Evolutionary conservation across 441 rosid genomes (phyloP).

Genomic region (Populus hybrid): DNA sequence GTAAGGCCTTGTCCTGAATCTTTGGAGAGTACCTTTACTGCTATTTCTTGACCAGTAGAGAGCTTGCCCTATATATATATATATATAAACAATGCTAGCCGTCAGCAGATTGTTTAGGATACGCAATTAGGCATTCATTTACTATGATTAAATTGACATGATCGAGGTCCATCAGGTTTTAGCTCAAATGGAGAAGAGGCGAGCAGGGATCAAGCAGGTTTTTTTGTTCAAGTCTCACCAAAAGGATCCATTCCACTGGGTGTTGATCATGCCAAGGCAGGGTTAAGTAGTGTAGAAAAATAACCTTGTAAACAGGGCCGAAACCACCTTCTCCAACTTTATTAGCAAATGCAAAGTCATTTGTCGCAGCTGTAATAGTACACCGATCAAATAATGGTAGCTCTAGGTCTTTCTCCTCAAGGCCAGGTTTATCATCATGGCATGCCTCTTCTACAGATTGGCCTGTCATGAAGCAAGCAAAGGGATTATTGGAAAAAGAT

Average conservation of each 20-base stretch:
- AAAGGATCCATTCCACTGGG: too few species aligned
- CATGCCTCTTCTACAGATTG: too few species aligned
- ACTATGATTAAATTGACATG: too few species aligned
- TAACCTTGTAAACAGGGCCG: constrained; percentile 24
- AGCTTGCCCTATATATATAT: constrained; percentile 8
- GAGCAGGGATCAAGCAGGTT: too few species aligned
- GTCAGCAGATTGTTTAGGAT: too few species aligned
- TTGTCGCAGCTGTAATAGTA: constrained; percentile 10
- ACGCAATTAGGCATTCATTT: not conserved
- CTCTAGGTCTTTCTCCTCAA: constrained; percentile 5
- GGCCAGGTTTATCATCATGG: too few species aligned
- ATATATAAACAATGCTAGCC: not conserved
- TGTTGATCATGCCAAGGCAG: not conserved
- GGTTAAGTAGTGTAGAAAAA: not conserved
- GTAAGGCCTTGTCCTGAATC: constrained; percentile 45
- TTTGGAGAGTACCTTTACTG: constrained; percentile 43
- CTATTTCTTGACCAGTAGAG: constrained; percentile 25
- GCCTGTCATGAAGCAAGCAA: too few species aligned
- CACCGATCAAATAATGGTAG: constrained; percentile 9
- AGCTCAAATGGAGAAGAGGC: too few species aligned
- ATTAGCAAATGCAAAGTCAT: constrained; percentile 8
- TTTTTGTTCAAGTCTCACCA: too few species aligned
- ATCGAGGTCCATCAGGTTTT: too few species aligned
- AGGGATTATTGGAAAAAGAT: too few species aligned
- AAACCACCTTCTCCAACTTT: constrained; percentile 23